Base-by-base conservation (phyloP, 208 protist species). In the Angomonas ambiguus region DNA sequence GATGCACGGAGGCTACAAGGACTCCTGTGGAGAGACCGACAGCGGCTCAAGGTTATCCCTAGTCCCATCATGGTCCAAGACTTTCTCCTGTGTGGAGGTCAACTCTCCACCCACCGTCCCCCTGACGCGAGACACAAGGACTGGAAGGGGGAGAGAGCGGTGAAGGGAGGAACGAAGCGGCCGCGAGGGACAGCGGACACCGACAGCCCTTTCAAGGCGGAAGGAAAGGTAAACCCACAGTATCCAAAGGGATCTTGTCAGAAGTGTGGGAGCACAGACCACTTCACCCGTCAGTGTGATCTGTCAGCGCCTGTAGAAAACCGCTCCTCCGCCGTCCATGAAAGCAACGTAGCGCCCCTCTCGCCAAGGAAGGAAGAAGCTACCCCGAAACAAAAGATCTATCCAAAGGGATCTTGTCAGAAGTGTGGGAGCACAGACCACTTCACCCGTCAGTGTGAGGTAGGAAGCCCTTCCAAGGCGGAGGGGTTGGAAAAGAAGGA, bases 31-130 rank as follows among this genome's bases (percentile, higher is more conserved):
- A 20, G 4, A 4, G 35, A 34, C 16, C 20, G 5, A 45, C 34
- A 67, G 2, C 73, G 35, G 0, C 38, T 94, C 24, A 67, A 76
- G 24, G 77, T 94, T 11, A 60, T 75, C 18, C 69, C 71, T 48
- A 91, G 83, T 42, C 80, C 85, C 0, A 57, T 92, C 18, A 55
- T 66, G 0, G 69, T 94, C 1, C 61, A 76, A 0, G 88, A 88
- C 65, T 76, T 94, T 30, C 87, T 82, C 72, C 38, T 5, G 13
- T 74, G 69, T 28, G 88, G 84, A 5, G 87, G 84, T 8, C 51
- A 66, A 1, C 77, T 93, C 8, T 84, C 24, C 53, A 30, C 28
- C 22, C 2, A 59, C 11, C 22, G 41, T n/a, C 38, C 16, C 48
- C 6, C 2, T 5, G 16, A 28, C 34, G 1, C 24, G n/a, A 27